phyloP scores from a whole-genome alignment of 2,329 filamentous ascomycete species.

The Podosphaera leucotricha region DNA sequence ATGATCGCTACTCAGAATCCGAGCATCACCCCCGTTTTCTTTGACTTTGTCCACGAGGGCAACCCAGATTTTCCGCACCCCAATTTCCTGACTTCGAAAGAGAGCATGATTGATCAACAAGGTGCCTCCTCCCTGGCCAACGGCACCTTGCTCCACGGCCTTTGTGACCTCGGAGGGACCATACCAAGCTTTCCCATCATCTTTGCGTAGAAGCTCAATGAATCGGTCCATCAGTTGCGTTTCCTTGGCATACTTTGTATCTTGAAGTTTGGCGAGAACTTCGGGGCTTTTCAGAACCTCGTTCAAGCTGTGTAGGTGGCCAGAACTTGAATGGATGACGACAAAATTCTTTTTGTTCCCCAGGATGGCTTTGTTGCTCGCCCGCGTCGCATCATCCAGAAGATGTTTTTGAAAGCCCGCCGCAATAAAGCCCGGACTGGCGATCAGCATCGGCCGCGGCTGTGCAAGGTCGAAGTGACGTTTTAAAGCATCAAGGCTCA shows the following conservation, averaged over 20 bases:
- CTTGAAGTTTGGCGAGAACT: slow-evolving; percentile 51
- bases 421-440: slow-evolving; percentile 74
- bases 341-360: slow-evolving; percentile 36
- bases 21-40: slow-evolving; percentile 63
- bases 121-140: slow-evolving; percentile 65
- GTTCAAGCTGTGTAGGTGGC: slow-evolving; percentile 66
- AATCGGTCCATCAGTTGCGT: slow-evolving; percentile 70
- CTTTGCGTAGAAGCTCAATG: slow-evolving; percentile 49
- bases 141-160: slow-evolving; percentile 68
- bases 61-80: slow-evolving; percentile 59
- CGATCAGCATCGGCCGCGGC: slow-evolving; percentile 54
- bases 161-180: slow-evolving; percentile 60
- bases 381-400: slow-evolving; percentile 32
- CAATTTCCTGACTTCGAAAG: slow-evolving; percentile 64
- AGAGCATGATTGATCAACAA: slow-evolving; percentile 70
- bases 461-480: slow-evolving; percentile 53
- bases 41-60: slow-evolving; percentile 70
- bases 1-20: slow-evolving; percentile 79
- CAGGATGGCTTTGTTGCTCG: slow-evolving; percentile 44
- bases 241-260: slow-evolving; percentile 75
- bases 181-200: slow-evolving; percentile 82
- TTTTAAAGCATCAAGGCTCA: slow-evolving; percentile 49
- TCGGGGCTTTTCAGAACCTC: slow-evolving; percentile 68
- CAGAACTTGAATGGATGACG: slow-evolving; percentile 65
- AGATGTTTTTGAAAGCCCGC: slow-evolving; percentile 57